phyloP scores from a whole-genome alignment of 176 grass and related monocot species.

The Aegilops sharonensis region DNA sequence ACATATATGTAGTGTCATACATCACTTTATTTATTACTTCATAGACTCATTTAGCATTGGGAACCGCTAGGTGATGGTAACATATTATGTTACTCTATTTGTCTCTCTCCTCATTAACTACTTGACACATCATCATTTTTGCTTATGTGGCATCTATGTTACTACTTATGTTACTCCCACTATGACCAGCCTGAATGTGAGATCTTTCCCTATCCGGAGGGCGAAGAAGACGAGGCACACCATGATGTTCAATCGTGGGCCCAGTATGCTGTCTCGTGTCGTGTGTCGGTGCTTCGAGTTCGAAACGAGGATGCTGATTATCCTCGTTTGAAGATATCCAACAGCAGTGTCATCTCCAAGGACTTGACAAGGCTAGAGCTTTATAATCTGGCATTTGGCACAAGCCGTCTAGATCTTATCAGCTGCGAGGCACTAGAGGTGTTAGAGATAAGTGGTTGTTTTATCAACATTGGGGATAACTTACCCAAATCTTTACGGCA shows the following conservation, averaged over 20 bases:
- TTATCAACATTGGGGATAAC: background rate
- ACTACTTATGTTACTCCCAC: no score
- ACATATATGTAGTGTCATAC: no score
- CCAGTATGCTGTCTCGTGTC: background rate
- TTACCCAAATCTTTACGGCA: background rate
- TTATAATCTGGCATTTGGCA: accelerated
- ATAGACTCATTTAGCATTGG: no score
- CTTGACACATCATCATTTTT: no score
- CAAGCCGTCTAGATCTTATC: background rate
- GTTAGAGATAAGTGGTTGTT: background rate
- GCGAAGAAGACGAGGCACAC: no score
- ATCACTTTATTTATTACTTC: no score
- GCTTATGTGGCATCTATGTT: no score
- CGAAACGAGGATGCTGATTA: no score
- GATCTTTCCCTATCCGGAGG: background rate
- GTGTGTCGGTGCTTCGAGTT: background rate
- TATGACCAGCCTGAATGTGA: no score
- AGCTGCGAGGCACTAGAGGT: background rate
- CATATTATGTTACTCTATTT: no score
- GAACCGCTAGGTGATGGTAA: no score
- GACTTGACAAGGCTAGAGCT: background rate
- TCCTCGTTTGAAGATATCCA: background rate
- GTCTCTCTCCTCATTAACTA: no score
- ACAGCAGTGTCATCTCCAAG: background rate
- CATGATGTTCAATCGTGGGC: background rate